phyloP scores from a whole-genome alignment of 495 filamentous ascomycete species.

The Aspergillus panamensis region DNA sequence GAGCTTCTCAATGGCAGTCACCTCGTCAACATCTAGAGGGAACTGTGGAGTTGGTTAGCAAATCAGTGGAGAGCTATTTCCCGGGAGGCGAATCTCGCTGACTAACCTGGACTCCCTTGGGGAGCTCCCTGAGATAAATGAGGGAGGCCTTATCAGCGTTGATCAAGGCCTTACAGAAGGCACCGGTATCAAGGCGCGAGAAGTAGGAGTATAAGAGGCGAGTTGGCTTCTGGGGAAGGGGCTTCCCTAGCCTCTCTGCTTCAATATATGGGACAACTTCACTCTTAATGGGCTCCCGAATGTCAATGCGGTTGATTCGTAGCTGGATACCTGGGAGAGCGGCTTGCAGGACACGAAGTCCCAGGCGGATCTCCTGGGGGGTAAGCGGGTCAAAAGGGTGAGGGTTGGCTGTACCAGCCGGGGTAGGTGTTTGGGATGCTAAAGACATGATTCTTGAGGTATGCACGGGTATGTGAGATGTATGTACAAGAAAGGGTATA shows the following conservation, averaged over 20 bases:
- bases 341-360: slow-evolving; percentile 36
- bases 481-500: slow-evolving; percentile 1
- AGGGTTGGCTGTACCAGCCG: slow-evolving; percentile 14
- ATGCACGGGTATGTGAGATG: not conserved
- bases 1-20: slow-evolving; percentile 39
- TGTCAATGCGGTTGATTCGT: slow-evolving; percentile 45
- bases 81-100: not conserved
- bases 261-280: slow-evolving; percentile 43
- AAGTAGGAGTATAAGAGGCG: slow-evolving; percentile 42
- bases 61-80: not conserved
- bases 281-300: slow-evolving; percentile 42
- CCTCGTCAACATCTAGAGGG: slow-evolving; percentile 41
- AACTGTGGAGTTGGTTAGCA: slow-evolving; percentile 23
- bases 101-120: slow-evolving; percentile 40
- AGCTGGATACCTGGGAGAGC: slow-evolving; percentile 40
- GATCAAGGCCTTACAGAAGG: slow-evolving; percentile 42
- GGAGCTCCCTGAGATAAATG: slow-evolving; percentile 39
- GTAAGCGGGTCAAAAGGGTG: slow-evolving; percentile 46
- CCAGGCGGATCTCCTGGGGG: slow-evolving; percentile 42
- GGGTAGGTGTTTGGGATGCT: slow-evolving; percentile 12
- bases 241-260: slow-evolving; percentile 35
- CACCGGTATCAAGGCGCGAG: slow-evolving; percentile 39
- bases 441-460: slow-evolving; percentile 16
- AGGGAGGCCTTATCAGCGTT: slow-evolving; percentile 41
- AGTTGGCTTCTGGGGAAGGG: slow-evolving; percentile 34